Evolutionary conservation across 306 rosid genomes (phyloP).

Genomic region (Crataegus laevigata): DNA sequence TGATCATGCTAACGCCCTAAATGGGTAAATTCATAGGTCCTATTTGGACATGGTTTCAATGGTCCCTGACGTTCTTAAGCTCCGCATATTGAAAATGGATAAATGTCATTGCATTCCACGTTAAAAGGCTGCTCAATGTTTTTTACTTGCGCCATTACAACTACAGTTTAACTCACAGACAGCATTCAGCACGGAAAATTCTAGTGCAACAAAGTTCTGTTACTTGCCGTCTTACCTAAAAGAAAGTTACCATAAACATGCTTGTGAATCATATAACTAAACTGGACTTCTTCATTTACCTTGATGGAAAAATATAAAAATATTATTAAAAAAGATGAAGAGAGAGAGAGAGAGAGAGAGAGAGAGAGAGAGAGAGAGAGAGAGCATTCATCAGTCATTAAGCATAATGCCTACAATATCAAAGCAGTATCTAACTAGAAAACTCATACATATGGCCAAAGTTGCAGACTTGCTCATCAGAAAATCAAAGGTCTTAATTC

Average conservation of each 20-base stretch:
- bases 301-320: neutral
- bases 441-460: neutral
- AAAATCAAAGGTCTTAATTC: conserved; percentile 25
- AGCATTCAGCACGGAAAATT: neutral
- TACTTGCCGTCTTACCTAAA: neutral
- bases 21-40: too few relatives aligned
- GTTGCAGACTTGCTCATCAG: neutral
- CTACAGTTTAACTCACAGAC: neutral
- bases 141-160: neutral
- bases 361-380: neutral
- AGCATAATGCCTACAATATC: neutral
- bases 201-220: neutral
- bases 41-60: neutral
- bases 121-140: neutral
- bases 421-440: neutral
- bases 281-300: neutral
- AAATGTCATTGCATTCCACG: neutral
- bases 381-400: neutral
- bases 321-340: neutral
- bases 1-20: neutral
- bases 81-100: neutral
- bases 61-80: neutral
- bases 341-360: neutral
- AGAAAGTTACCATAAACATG: neutral
- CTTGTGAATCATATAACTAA: neutral